These are phyloP conservation scores for Microbotryum intermedium DNA, from an alignment of 1,284 basidiomycete species.

Conservation along the genomic window DNA sequence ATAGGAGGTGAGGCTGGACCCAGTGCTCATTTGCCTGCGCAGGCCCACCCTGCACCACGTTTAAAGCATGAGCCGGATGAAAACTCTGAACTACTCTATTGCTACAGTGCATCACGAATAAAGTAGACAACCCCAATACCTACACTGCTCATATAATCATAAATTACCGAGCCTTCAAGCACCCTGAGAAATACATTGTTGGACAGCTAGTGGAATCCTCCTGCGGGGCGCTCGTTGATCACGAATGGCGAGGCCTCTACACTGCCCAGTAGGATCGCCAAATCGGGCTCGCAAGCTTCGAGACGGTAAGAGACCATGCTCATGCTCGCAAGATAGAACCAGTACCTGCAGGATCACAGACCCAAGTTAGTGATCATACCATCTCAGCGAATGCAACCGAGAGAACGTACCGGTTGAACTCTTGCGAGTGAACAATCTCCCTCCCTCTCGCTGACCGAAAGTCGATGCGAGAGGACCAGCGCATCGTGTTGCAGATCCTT, in stretches of 20 bases:
- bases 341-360: slow-evolving; percentile 22
- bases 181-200: too few relatives aligned
- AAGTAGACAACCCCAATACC: too few relatives aligned
- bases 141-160: too few relatives aligned
- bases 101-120: too few relatives aligned
- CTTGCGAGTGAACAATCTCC: slow-evolving; percentile 30
- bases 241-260: slow-evolving; percentile 28
- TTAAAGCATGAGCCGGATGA: too few relatives aligned
- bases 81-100: too few relatives aligned
- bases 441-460: slow-evolving; percentile 34
- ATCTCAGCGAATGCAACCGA: neutral
- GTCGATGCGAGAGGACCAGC: slow-evolving; percentile 32
- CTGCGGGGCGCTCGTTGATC: neutral
- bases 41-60: too few relatives aligned
- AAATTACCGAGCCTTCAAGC: too few relatives aligned
- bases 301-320: neutral
- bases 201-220: too few relatives aligned
- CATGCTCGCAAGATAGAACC: slow-evolving; percentile 9
- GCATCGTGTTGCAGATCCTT: slow-evolving; percentile 37
- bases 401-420: slow-evolving; percentile 28
- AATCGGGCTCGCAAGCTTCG: slow-evolving; percentile 31
- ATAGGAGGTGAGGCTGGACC: too few relatives aligned
- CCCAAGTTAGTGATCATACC: neutral
- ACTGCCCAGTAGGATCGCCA: slow-evolving; percentile 32
- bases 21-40: too few relatives aligned